These are phyloP conservation scores for Keithomyces neogunnii DNA, from an alignment of 2,329 filamentous ascomycete species.

Conservation along the genomic window DNA sequence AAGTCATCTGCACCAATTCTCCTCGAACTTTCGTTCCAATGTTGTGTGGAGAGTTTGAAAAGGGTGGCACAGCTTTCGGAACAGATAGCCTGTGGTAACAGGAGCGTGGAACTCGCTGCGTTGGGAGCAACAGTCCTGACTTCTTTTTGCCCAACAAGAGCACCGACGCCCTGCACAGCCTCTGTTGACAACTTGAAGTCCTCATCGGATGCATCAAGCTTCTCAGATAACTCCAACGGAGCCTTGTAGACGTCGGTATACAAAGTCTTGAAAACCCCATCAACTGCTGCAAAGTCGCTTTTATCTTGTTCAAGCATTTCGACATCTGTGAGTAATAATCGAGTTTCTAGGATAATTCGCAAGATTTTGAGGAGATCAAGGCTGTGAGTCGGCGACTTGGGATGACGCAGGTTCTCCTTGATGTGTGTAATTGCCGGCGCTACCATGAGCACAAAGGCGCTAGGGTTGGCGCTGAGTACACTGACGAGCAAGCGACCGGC, in stretches of 20 bases:
- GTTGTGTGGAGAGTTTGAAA: constrained; percentile 20
- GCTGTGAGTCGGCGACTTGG: constrained; percentile 40
- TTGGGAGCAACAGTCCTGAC: background rate
- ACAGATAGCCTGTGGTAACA: constrained; percentile 27
- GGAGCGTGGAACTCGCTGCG: constrained; percentile 10
- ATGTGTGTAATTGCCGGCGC: constrained; percentile 39
- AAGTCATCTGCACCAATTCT: constrained; percentile 24
- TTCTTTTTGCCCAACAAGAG: constrained; percentile 32
- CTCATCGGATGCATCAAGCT: constrained; percentile 23
- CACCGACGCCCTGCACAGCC: constrained; percentile 36
- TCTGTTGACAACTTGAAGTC: constrained; percentile 33
- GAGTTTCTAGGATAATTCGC: constrained; percentile 40
- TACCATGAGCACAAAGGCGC: constrained; percentile 39
- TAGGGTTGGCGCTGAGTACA: constrained; percentile 37
- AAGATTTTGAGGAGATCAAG: constrained; percentile 44
- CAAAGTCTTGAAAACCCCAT: constrained; percentile 29
- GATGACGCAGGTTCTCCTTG: constrained; percentile 40
- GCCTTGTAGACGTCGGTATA: constrained; percentile 35
- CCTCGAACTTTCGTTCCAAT: constrained; percentile 13
- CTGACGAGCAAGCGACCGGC: constrained; percentile 45
- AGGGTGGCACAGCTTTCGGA: constrained; percentile 28
- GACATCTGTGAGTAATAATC: constrained; percentile 28
- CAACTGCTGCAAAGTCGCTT: constrained; percentile 27
- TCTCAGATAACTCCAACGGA: constrained; percentile 22
- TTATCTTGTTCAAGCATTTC: constrained; percentile 26